Percentiles rank a stretch among this genome's conserved stretches.
phyloP scores from a whole-genome alignment of 441 rosid species.

The Croton setiger region DNA sequence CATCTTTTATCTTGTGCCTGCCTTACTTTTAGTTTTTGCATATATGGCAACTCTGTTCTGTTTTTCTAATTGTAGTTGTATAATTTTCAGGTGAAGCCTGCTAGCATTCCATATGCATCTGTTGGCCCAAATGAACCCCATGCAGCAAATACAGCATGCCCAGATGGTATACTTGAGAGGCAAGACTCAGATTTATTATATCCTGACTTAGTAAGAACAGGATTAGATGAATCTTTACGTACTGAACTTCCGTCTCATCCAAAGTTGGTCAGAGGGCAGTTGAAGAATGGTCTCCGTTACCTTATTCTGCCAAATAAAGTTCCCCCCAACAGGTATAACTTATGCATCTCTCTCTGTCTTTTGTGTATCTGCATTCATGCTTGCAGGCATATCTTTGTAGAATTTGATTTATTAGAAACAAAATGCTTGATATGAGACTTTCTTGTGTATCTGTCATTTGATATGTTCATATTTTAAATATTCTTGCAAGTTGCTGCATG shows the following conservation, averaged over 20 bases:
- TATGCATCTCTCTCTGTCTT: constrained; percentile 12
- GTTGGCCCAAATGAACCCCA: constrained; percentile 99
- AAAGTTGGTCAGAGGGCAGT: constrained; percentile 72
- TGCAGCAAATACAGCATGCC: constrained; percentile 86
- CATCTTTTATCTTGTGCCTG: background rate
- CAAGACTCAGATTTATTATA: constrained; percentile 57
- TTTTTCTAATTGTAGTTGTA: constrained; percentile 16
- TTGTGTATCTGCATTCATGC: background rate
- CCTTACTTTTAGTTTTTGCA: background rate
- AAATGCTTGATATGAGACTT: no score
- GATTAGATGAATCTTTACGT: constrained; percentile 57
- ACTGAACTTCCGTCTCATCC: constrained; percentile 90
- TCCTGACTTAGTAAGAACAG: constrained; percentile 43
- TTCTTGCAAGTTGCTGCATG: no score
- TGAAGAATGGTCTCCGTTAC: constrained; percentile 94
- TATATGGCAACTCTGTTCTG: background rate
- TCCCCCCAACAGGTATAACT: constrained; percentile 81
- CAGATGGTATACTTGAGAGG: constrained; percentile 73
- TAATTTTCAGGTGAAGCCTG: constrained; percentile 47
- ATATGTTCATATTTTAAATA: no score
- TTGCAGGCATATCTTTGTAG: no score
- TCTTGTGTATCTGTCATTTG: no score
- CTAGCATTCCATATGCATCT: constrained; percentile 57
- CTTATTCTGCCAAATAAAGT: constrained; percentile 95
- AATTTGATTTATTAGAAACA: no score